Conservation (phyloP, 352 stramenopile species). For the Phytopythium chamaehyphon region DNA sequence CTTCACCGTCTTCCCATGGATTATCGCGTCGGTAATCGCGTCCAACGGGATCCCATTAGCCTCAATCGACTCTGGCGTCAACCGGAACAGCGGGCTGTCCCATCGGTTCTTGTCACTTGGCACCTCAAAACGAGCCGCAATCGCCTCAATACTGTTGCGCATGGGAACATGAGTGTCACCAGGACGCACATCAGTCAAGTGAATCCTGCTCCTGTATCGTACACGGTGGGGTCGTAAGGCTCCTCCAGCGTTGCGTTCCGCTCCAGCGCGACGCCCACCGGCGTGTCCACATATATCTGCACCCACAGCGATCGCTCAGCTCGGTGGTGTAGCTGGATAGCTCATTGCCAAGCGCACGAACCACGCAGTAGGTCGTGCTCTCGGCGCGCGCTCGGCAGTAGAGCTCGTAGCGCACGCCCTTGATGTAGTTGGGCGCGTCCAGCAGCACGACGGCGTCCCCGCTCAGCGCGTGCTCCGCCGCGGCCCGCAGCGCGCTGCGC, state of each 20-base stretch:
- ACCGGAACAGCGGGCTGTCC: slow-evolving; percentile 86
- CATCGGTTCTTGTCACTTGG: slow-evolving; percentile 92
- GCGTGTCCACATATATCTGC: slow-evolving; percentile 70
- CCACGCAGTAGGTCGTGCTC: slow-evolving; percentile 89
- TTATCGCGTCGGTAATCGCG: slow-evolving; percentile 49
- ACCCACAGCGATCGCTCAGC: too few species aligned
- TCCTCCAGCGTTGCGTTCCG: slow-evolving; percentile 41
- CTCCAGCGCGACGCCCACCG: slow-evolving; percentile 48
- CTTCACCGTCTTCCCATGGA: slow-evolving; percentile 62
- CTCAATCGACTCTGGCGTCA: slow-evolving; percentile 45
- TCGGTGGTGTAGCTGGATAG: too few species aligned
- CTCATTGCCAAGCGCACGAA: slow-evolving; percentile 13
- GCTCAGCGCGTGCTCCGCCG: slow-evolving; percentile 60
- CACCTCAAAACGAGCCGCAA: slow-evolving; percentile 88
- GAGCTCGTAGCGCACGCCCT: slow-evolving; percentile 94
- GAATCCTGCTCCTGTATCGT: slow-evolving; percentile 2
- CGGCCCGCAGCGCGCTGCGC: slow-evolving; percentile 56
- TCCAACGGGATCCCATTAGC: slow-evolving; percentile 35
- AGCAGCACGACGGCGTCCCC: slow-evolving; percentile 84
- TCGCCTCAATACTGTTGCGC: slow-evolving; percentile 64
- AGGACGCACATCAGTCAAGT: too few species aligned
- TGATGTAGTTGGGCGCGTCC: slow-evolving; percentile 94
- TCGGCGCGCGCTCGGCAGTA: slow-evolving; percentile 92
- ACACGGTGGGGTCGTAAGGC: slow-evolving; percentile 45
- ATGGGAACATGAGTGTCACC: neutral